A percentile compares a stretch with the other conserved stretches of the same genome.
Evolutionary conservation across 371 early-diverging fungal species (phyloP).

Genomic region (Actinomortierella wolfii): DNA sequence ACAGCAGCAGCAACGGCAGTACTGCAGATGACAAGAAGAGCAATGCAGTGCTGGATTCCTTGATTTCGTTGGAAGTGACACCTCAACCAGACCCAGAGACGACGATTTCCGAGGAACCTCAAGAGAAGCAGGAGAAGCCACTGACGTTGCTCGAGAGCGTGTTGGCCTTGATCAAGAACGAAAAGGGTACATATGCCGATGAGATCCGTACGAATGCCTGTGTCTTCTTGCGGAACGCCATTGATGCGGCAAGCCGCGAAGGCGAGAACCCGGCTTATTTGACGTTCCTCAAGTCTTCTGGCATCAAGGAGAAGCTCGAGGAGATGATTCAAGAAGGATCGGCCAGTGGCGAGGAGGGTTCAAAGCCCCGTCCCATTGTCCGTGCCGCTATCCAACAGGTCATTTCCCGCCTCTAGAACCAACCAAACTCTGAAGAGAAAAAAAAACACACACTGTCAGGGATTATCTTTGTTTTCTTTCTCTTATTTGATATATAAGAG

Average conservation of each 20-base stretch:
- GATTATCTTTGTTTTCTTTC: neutral
- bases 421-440: neutral
- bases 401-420: constrained; percentile 16
- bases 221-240: constrained; percentile 52
- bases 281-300: constrained; percentile 24
- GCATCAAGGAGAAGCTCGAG: constrained; percentile 27
- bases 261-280: constrained; percentile 29
- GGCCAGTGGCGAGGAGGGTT: neutral
- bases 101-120: constrained; percentile 15
- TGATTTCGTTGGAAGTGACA: constrained; percentile 19
- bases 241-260: constrained; percentile 44
- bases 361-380: constrained; percentile 15
- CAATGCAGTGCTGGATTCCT: constrained; percentile 33
- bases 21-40: constrained; percentile 21
- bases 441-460: neutral
- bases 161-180: constrained; percentile 45
- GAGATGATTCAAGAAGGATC: constrained; percentile 9
- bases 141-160: constrained; percentile 53
- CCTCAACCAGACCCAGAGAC: constrained; percentile 15
- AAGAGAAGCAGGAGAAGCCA: constrained; percentile 19
- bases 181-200: constrained; percentile 45
- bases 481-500: neutral
- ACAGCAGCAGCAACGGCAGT: constrained; percentile 19
- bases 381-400: constrained; percentile 28
- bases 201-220: constrained; percentile 61